These are phyloP conservation scores for Viola pubescens DNA, from an alignment of 441 rosid species.

Conservation along the genomic window DNA sequence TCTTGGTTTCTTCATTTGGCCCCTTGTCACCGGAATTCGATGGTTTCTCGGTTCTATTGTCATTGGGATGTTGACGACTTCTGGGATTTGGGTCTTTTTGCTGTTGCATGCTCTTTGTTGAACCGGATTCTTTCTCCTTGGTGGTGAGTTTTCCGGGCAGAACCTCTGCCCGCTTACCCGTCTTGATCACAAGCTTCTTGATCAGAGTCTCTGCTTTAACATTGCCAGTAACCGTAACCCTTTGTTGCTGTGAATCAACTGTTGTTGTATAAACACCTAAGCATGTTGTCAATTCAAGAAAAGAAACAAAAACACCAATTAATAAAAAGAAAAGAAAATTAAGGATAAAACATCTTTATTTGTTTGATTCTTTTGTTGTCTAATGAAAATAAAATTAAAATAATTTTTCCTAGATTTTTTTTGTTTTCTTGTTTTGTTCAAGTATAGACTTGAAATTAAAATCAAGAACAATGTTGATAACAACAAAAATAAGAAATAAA, in stretches of 20 bases:
- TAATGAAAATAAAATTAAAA: too few species aligned
- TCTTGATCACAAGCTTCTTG: conserved; percentile 35
- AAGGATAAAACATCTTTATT: neutral
- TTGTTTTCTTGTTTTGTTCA: too few species aligned
- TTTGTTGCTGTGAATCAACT: conserved; percentile 44
- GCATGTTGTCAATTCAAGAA: neutral
- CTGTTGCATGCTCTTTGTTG: conserved; percentile 8
- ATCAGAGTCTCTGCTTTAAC: conserved; percentile 42
- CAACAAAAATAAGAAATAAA: too few species aligned
- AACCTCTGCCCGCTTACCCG: conserved; percentile 53
- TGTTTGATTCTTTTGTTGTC: too few species aligned
- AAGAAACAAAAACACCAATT: neutral
- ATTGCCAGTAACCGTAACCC: conserved; percentile 53
- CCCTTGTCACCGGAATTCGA: neutral
- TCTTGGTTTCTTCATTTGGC: neutral
- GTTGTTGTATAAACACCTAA: conserved; percentile 46
- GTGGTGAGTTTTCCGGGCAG: conserved; percentile 31
- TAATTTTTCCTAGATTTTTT: too few species aligned
- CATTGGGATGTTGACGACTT: neutral
- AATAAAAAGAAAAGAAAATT: neutral
- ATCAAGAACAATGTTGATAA: neutral
- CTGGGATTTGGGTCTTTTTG: conserved; percentile 7
- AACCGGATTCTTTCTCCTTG: conserved; percentile 9
- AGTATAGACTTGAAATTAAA: neutral
- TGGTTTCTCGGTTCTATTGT: conserved; percentile 1